These are phyloP conservation scores for Yarrowia phangngaensis DNA, from an alignment of 805 yeast genomes.

Conservation along the genomic window DNA sequence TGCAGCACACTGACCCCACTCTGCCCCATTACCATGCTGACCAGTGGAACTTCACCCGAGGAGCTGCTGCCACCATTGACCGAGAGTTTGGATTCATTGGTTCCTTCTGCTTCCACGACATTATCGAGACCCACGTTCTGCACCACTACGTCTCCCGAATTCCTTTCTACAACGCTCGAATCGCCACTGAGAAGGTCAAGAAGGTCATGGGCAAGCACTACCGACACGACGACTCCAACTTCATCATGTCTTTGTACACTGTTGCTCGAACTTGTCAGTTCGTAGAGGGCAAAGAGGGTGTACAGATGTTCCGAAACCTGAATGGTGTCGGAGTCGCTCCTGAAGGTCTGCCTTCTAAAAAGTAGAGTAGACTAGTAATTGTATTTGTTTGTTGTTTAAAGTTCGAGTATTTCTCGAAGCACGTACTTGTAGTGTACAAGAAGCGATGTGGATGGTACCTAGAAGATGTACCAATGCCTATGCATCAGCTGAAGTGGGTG, in stretches of 20 bases:
- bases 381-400: slow-evolving; percentile 16
- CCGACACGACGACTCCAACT: slow-evolving; percentile 60
- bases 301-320: slow-evolving; percentile 68
- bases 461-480: too few species aligned
- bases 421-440: too few species aligned
- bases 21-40: slow-evolving; percentile 74
- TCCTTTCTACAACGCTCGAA: slow-evolving; percentile 77
- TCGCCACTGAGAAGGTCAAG: slow-evolving; percentile 71
- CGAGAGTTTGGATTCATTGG: slow-evolving; percentile 81
- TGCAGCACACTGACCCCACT: slow-evolving; percentile 76
- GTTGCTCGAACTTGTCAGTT: slow-evolving; percentile 62
- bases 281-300: slow-evolving; percentile 65
- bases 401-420: too few species aligned
- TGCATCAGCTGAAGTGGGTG: too few species aligned
- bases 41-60: slow-evolving; percentile 76
- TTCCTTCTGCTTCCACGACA: slow-evolving; percentile 74
- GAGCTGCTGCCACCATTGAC: slow-evolving; percentile 87
- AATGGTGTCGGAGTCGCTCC: slow-evolving; percentile 53
- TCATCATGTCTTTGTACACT: slow-evolving; percentile 62
- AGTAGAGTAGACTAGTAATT: slow-evolving; percentile 20
- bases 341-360: slow-evolving; percentile 23
- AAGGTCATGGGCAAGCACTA: slow-evolving; percentile 84
- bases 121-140: slow-evolving; percentile 84
- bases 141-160: slow-evolving; percentile 82
- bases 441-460: too few species aligned